Percentiles rank a stretch among this genome's conserved stretches.
phyloP scores from a whole-genome alignment of 306 rosid genomes.

The Quercus rubra region DNA sequence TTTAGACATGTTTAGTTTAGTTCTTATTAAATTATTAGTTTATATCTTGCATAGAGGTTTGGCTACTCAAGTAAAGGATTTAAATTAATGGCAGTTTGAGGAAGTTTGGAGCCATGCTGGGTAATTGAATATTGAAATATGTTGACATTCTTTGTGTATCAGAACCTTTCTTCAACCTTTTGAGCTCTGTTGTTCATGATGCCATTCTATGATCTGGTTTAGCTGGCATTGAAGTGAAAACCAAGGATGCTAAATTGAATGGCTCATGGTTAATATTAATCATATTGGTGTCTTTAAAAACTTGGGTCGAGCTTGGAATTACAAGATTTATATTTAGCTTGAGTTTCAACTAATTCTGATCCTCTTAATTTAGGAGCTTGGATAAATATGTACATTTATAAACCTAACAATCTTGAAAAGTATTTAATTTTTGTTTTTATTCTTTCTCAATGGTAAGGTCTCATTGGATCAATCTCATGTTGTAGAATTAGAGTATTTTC shows the following conservation, averaged over 20 bases:
- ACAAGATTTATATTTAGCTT: background rate
- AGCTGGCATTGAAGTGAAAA: background rate
- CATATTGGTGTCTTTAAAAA: background rate
- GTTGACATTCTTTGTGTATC: background rate
- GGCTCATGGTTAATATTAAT: background rate
- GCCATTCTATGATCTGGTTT: background rate
- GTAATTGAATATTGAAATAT: background rate
- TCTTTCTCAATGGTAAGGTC: background rate
- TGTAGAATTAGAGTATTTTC: background rate
- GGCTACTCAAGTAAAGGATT: background rate
- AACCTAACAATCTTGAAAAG: background rate
- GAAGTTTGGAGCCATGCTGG: background rate
- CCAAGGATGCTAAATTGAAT: background rate
- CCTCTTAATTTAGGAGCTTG: background rate
- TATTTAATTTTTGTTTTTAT: background rate
- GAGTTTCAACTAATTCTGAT: background rate
- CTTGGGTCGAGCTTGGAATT: background rate
- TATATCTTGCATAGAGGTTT: background rate
- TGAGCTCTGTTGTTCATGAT: background rate
- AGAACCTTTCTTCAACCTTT: background rate
- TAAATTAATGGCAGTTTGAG: background rate
- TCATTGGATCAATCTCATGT: background rate
- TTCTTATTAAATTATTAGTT: background rate
- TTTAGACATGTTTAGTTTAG: background rate
- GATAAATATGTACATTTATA: background rate